Evolutionary conservation across 805 yeast genomes (phyloP).

Genomic region (Lipomyces sp.): DNA sequence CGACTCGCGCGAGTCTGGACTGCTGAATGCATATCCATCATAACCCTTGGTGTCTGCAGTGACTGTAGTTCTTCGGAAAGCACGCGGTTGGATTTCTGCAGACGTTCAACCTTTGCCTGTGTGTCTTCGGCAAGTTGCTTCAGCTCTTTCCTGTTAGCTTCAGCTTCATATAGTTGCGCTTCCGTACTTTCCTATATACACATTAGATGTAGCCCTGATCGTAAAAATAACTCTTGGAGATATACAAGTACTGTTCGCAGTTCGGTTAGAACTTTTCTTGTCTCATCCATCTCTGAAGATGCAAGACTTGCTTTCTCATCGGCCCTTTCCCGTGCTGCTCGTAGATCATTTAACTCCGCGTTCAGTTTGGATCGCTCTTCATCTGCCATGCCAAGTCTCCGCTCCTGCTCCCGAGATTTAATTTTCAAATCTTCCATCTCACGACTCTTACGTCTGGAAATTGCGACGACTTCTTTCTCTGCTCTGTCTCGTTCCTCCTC

Average conservation of each 20-base stretch:
- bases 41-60: constrained; percentile 40
- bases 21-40: constrained; percentile 22
- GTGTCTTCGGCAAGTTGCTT: constrained; percentile 47
- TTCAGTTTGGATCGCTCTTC: constrained; percentile 35
- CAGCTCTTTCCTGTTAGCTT: constrained; percentile 43
- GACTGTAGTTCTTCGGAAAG: constrained; percentile 45
- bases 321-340: constrained; percentile 39
- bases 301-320: constrained; percentile 38
- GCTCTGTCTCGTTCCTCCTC: constrained; percentile 65
- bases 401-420: constrained; percentile 51
- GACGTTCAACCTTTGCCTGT: constrained; percentile 45
- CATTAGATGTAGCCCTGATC: background rate
- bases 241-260: constrained; percentile 39
- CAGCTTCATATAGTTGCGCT: constrained; percentile 41
- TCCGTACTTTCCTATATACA: constrained; percentile 38
- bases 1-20: constrained; percentile 13
- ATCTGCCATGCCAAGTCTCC: constrained; percentile 39
- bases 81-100: constrained; percentile 46
- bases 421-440: constrained; percentile 68
- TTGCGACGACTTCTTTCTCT: constrained; percentile 58
- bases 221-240: background rate
- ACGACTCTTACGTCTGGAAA: constrained; percentile 60
- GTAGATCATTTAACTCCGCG: constrained; percentile 36
- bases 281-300: constrained; percentile 44
- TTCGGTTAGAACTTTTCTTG: constrained; percentile 33